These are phyloP conservation scores for Amylocystis lapponica DNA, from an alignment of 768 basidiomycete species.

Conservation along the genomic window DNA sequence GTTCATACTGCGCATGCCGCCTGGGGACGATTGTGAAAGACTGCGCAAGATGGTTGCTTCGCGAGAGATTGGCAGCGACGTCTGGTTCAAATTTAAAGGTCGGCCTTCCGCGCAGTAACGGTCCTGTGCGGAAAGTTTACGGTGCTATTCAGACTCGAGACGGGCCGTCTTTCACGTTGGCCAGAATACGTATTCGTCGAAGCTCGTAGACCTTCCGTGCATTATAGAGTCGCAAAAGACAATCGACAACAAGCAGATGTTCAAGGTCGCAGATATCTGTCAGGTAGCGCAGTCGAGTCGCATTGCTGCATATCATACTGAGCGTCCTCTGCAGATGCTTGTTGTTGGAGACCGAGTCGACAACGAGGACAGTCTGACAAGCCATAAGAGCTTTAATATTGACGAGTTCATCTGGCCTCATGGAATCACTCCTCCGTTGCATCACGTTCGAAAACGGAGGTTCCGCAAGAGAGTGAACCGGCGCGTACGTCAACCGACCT, in stretches of 20 bases:
- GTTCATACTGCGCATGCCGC: slow-evolving; percentile 86
- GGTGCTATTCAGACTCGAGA: slow-evolving; percentile 62
- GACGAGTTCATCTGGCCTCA: slow-evolving; percentile 98
- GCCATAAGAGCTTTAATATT: slow-evolving; percentile 72
- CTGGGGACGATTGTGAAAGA: slow-evolving; percentile 75
- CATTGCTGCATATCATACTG: slow-evolving; percentile 6
- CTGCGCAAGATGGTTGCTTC: slow-evolving; percentile 76
- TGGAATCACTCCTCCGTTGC: slow-evolving; percentile 89
- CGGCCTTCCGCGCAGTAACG: not conserved
- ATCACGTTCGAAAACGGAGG: slow-evolving; percentile 83
- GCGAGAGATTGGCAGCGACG: slow-evolving; percentile 74
- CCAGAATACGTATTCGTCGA: slow-evolving; percentile 75
- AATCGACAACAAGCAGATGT: slow-evolving; percentile 92
- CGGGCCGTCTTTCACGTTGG: slow-evolving; percentile 87
- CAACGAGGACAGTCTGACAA: slow-evolving; percentile 58
- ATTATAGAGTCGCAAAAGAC: slow-evolving; percentile 95
- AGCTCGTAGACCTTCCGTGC: slow-evolving; percentile 93
- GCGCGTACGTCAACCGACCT: slow-evolving; percentile 43
- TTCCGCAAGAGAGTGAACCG: slow-evolving; percentile 88
- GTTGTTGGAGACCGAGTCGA: slow-evolving; percentile 75
- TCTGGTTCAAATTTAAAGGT: slow-evolving; percentile 99
- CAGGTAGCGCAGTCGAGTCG: slow-evolving; percentile 48
- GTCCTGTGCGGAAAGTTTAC: not conserved
- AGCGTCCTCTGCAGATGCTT: slow-evolving; percentile 62
- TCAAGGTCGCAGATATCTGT: slow-evolving; percentile 98